A percentile compares a stretch with the other conserved stretches of the same genome.
phyloP scores from a whole-genome alignment of 495 filamentous ascomycete species.

The Xylaria venustula region DNA sequence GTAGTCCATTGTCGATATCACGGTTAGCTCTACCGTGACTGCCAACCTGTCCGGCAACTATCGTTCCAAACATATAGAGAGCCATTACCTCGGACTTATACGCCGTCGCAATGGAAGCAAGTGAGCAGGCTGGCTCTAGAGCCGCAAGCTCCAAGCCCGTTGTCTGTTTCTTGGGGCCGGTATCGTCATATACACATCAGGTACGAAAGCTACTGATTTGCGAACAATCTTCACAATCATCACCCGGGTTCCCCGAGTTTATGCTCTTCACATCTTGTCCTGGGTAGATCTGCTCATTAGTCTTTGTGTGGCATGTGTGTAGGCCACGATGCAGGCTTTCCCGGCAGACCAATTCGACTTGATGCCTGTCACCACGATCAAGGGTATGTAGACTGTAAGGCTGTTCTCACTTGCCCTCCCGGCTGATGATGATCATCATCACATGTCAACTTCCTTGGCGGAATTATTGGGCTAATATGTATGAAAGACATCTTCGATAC shows the following conservation, averaged over 20 bases:
- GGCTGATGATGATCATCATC: background rate
- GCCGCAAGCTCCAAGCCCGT: conserved; percentile 24
- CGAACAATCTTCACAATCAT: background rate
- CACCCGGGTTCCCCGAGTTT: background rate
- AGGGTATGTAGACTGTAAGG: conserved; percentile 41
- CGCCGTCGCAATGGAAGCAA: conserved; percentile 16
- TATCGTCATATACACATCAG: conserved; percentile 88
- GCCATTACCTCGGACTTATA: background rate
- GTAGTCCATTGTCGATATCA: no score
- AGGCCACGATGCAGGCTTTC: conserved; percentile 71
- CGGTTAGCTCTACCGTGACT: no score
- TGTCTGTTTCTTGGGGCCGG: conserved; percentile 83
- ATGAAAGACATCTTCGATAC: conserved; percentile 70
- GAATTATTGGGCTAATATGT: conserved; percentile 10
- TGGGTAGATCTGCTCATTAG: background rate
- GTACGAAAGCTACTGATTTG: conserved; percentile 41
- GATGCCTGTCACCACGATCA: conserved; percentile 58
- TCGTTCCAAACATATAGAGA: background rate
- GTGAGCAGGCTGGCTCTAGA: background rate
- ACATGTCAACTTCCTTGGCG: no score
- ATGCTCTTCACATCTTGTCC: background rate
- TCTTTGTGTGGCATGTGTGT: background rate
- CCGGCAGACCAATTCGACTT: conserved; percentile 52
- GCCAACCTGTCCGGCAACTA: background rate
- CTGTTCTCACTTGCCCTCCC: background rate